A percentile compares a stretch with the other conserved stretches of the same genome.
Evolutionary conservation across 345 rosid genomes (phyloP).

Genomic region (Psidium guajava): DNA sequence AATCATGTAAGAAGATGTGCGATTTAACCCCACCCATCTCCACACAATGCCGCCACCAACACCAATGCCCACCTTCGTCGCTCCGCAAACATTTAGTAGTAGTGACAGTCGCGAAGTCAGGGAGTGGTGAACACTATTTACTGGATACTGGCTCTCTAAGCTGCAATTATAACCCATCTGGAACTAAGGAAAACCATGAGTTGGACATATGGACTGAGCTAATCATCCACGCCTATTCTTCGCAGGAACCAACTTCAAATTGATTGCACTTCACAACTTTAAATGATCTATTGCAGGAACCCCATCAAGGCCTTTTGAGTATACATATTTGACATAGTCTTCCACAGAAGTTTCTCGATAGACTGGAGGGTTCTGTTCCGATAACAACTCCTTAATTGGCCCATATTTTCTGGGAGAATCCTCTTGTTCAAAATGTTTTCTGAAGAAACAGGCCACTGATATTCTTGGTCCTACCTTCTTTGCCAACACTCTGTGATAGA

Average conservation of each 20-base stretch:
- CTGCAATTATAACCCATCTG: background rate
- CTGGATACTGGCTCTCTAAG: background rate
- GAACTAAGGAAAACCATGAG: background rate
- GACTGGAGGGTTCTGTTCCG: constrained; percentile 20
- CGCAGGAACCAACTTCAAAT: background rate
- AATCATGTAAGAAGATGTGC: background rate
- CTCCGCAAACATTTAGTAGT: background rate
- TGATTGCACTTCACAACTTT: background rate
- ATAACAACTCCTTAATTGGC: constrained; percentile 24
- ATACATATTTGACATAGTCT: constrained; percentile 1
- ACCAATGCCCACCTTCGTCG: background rate
- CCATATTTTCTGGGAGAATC: constrained; percentile 1
- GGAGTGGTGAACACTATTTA: background rate
- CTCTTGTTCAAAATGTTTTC: background rate
- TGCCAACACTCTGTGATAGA: constrained; percentile 14
- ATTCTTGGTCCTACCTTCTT: constrained; percentile 15
- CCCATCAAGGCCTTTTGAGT: constrained; percentile 11
- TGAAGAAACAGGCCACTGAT: constrained; percentile 15
- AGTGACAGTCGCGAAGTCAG: background rate
- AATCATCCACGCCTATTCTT: background rate
- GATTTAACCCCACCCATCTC: background rate
- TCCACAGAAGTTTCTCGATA: constrained; percentile 14
- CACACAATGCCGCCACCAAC: no score
- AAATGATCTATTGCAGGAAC: constrained; percentile 1
- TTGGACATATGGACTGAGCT: background rate